phyloP scores from a whole-genome alignment of 192 early-diverging fungal species.

The Entomortierella beljakovae region DNA sequence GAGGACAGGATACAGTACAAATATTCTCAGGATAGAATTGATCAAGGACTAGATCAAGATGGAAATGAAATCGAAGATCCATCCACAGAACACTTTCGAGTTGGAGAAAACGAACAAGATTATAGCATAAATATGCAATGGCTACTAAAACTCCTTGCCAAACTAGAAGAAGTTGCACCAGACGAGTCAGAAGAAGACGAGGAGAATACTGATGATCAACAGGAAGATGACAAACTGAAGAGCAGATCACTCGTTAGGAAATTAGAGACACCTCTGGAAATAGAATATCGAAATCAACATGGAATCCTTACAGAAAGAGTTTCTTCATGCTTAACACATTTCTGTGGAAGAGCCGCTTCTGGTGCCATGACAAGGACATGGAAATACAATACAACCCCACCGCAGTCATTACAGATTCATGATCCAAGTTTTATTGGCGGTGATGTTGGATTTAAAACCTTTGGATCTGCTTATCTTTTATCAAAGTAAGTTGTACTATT shows the following conservation, averaged over 20 bases:
- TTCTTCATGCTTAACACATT: slow-evolving; percentile 39
- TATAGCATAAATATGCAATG: slow-evolving; percentile 32
- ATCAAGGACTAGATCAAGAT: slow-evolving; percentile 48
- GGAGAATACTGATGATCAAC: not conserved
- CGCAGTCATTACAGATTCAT: slow-evolving; percentile 53
- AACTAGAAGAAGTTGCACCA: slow-evolving; percentile 37
- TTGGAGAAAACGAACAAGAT: slow-evolving; percentile 5
- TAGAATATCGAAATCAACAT: slow-evolving; percentile 24
- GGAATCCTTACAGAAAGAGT: slow-evolving; percentile 35
- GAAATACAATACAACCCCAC: slow-evolving; percentile 31
- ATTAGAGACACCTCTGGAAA: slow-evolving; percentile 22
- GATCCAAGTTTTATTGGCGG: slow-evolving; percentile 63
- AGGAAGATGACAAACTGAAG: not conserved
- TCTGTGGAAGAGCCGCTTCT: slow-evolving; percentile 49
- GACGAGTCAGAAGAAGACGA: slow-evolving; percentile 28
- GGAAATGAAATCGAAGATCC: slow-evolving; percentile 43
- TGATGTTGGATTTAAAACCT: slow-evolving; percentile 68
- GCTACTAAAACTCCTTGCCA: slow-evolving; percentile 33
- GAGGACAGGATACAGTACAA: slow-evolving; percentile 51
- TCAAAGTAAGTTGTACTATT: slow-evolving; percentile 64
- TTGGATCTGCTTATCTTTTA: slow-evolving; percentile 64
- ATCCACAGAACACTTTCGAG: not conserved
- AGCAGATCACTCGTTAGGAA: not conserved
- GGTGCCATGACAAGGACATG: slow-evolving; percentile 52
- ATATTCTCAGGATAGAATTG: slow-evolving; percentile 52